Conservation (phyloP, 495 filamentous ascomycete genomes). For the Venustampulla echinocandica region DNA sequence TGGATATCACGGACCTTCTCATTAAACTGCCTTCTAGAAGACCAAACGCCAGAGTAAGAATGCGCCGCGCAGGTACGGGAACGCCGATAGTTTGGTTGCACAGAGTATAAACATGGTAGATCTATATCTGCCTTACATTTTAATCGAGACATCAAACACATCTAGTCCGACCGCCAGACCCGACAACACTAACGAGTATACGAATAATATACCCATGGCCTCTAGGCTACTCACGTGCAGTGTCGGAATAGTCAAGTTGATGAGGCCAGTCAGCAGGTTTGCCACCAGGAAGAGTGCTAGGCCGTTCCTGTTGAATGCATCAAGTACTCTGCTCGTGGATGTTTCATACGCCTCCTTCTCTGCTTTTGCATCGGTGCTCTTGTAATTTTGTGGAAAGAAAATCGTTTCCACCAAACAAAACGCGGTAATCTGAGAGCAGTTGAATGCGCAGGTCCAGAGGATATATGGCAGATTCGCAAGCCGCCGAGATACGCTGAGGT, state of each 20-base stretch:
- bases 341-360: slow-evolving; percentile 51
- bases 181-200: slow-evolving; percentile 59
- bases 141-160: slow-evolving; percentile 62
- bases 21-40: slow-evolving; percentile 1
- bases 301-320: slow-evolving; percentile 82
- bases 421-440: slow-evolving; percentile 64
- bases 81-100: slow-evolving; percentile 3
- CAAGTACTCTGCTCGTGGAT: slow-evolving; percentile 68
- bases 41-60: not conserved
- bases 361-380: slow-evolving; percentile 29
- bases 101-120: too few species aligned
- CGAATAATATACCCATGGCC: slow-evolving; percentile 66
- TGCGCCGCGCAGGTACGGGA: not conserved
- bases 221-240: slow-evolving; percentile 51
- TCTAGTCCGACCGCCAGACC: slow-evolving; percentile 64
- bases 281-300: slow-evolving; percentile 79
- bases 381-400: slow-evolving; percentile 66
- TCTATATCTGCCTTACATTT: slow-evolving; percentile 43
- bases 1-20: not conserved
- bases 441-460: slow-evolving; percentile 85
- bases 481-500: slow-evolving; percentile 71
- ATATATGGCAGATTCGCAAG: slow-evolving; percentile 92
- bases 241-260: slow-evolving; percentile 80
- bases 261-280: slow-evolving; percentile 78
- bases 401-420: slow-evolving; percentile 70